These are phyloP conservation scores for Solanum chacoense DNA, from an alignment of 305 asterid species.

Conservation along the genomic window DNA sequence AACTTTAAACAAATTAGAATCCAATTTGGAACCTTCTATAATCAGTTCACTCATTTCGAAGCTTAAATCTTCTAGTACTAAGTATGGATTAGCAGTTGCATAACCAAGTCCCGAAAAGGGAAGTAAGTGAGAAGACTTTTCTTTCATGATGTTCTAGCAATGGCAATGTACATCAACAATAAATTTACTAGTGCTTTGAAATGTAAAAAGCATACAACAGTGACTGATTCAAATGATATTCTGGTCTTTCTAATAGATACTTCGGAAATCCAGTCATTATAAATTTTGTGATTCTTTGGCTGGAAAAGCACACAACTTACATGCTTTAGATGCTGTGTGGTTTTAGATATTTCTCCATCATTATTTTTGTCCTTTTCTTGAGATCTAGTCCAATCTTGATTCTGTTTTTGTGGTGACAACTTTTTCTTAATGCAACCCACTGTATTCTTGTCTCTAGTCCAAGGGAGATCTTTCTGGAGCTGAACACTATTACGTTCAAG, in stretches of 20 bases:
- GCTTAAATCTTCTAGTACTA: not conserved
- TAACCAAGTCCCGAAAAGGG: not conserved
- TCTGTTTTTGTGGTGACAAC: not conserved
- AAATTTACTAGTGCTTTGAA: not conserved
- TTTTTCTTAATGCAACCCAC: not conserved
- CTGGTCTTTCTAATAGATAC: not conserved
- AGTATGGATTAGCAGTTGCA: not conserved
- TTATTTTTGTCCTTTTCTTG: not conserved
- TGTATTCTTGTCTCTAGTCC: constrained; percentile 24
- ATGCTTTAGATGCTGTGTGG: not conserved
- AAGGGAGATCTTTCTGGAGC: constrained; percentile 62
- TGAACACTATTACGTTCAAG: constrained; percentile 49
- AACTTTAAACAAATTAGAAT: not conserved
- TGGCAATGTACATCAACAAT: not conserved
- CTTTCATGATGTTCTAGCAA: not conserved
- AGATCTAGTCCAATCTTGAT: not conserved
- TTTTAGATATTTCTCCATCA: not conserved
- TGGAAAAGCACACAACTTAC: not conserved
- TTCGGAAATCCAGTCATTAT: not conserved
- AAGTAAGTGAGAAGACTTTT: not conserved
- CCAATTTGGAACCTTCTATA: not conserved
- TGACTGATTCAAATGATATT: not conserved
- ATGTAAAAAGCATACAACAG: not conserved
- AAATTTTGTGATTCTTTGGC: not conserved
- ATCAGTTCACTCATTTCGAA: not conserved